Evolutionary conservation across 768 basidiomycete species (phyloP), one percentile per base, ranked within the genome.

Genomic region (Crepidotus variabilis): DNA sequence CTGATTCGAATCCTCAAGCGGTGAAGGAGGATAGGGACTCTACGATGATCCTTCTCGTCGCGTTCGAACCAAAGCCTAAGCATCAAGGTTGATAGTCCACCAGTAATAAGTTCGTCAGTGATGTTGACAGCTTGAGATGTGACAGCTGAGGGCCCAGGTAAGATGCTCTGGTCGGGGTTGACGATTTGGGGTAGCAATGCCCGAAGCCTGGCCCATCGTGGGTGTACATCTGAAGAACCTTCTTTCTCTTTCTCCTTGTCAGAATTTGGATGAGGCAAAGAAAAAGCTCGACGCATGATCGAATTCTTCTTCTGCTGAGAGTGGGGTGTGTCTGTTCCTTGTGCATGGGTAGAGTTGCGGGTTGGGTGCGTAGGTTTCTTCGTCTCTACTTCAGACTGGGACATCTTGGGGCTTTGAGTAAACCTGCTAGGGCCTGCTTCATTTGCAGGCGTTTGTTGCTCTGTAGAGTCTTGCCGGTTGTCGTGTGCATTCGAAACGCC

Each of bases 51-150:
- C 61, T 85, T 87, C 71, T 95, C 92, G 67, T 94, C 94, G 28
- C 86, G 85, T 63, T 94, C 92, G 59, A 94, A 86, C 85, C 90
- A 91, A 61, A 95, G 77, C 24, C 85, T 80, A 35, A 92, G 70
- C 81, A 94, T 87, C 32, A 93, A 74, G 14, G 85, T 80, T 0
- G 90, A 88, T 6, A 95, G 80, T 16, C 90, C 88, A 4, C 91
- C 88, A 2, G 84, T 80, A 13, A 91, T 87, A 47, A 93, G 82
- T 62, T 93, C 92, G 60, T 93, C 90, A 5, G 82, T 88, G 51
- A 93, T 87, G 63, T 89, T 89, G 32, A 92, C 87, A 4, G 77
- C 69, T 2, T 75, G 69, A 1, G 82, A 72, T 0, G 80, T 69
- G 22, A 86, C 77, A 22, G 76, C 75, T 6, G 85, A 80, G 22